A percentile compares a stretch with the other conserved stretches of the same genome.
Conservation (phyloP, 768 basidiomycete species). For the Chalciporus sphaerocephalus region DNA sequence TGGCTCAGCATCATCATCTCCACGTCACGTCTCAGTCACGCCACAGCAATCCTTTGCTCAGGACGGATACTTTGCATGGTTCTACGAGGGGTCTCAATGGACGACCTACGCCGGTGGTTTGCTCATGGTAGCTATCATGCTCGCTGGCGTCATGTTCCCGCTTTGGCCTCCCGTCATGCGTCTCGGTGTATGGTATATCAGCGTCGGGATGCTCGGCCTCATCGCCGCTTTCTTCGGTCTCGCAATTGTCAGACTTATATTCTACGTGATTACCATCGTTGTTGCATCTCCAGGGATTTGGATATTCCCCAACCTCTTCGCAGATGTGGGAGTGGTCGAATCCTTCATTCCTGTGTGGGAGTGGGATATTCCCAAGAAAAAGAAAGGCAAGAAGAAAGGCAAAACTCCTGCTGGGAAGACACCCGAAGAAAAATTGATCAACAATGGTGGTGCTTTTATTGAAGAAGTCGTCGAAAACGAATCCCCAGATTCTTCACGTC, state of each 20-base stretch:
- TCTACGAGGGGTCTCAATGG: slow-evolving; percentile 92
- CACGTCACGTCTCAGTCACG: slow-evolving; percentile 69
- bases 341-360: slow-evolving; percentile 97
- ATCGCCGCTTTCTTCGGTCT: slow-evolving; percentile 88
- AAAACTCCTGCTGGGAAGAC: slow-evolving; percentile 32
- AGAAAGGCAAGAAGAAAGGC: slow-evolving; percentile 58
- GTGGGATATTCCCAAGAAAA: slow-evolving; percentile 83
- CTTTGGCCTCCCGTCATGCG: slow-evolving; percentile 94
- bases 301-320: slow-evolving; percentile 98
- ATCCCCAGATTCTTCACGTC: slow-evolving; percentile 30
- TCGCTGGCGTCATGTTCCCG: slow-evolving; percentile 98
- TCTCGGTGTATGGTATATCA: slow-evolving; percentile 93
- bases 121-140: slow-evolving; percentile 88
- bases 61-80: slow-evolving; percentile 92
- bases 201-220: slow-evolving; percentile 80
- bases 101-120: slow-evolving; percentile 87
- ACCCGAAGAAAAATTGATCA: slow-evolving; percentile 38
- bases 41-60: slow-evolving; percentile 75
- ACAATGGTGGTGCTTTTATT: slow-evolving; percentile 38
- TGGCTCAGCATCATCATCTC: slow-evolving; percentile 54
- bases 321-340: slow-evolving; percentile 97
- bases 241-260: slow-evolving; percentile 85
- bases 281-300: slow-evolving; percentile 89
- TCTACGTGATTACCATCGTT: slow-evolving; percentile 90
- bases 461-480: slow-evolving; percentile 34